Conservation (phyloP, 1,284 basidiomycete species). For the Cryptococcus amylolentus region DNA sequence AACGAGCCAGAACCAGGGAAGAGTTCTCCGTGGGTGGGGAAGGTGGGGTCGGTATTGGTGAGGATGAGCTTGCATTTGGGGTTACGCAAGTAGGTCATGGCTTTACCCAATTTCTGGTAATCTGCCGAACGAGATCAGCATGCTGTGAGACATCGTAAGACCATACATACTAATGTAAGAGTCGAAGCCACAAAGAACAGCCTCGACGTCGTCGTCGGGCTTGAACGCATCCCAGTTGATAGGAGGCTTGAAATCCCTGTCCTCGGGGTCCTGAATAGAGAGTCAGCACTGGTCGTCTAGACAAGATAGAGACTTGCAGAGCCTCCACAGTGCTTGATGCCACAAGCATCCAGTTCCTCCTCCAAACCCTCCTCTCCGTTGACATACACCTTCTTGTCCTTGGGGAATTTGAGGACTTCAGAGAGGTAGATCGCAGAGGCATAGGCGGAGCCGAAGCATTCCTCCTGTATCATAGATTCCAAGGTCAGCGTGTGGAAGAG, state of each 20-base stretch:
- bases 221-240: constrained; percentile 65
- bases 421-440: constrained; percentile 91
- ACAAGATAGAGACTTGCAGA: constrained; percentile 59
- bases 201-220: constrained; percentile 74
- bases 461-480: constrained; percentile 58
- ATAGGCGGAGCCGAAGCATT: constrained; percentile 94
- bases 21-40: constrained; percentile 71
- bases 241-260: constrained; percentile 71
- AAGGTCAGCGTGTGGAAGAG: background rate
- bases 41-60: constrained; percentile 91
- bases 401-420: constrained; percentile 79
- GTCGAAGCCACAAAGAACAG: constrained; percentile 84
- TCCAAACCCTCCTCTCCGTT: constrained; percentile 90
- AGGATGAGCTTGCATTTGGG: constrained; percentile 79
- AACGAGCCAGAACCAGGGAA: constrained; percentile 76
- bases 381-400: constrained; percentile 92
- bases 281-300: background rate
- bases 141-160: background rate
- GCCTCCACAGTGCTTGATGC: constrained; percentile 76
- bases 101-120: constrained; percentile 91
- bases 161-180: constrained; percentile 42
- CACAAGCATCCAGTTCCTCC: constrained; percentile 83
- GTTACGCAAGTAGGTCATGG: constrained; percentile 84
- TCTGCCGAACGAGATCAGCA: constrained; percentile 50
- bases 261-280: constrained; percentile 65